A percentile compares a stretch with the other conserved stretches of the same genome.
Conservation (phyloP, 2,329 filamentous ascomycete genomes). For the Phaeosphaeria sp. region DNA sequence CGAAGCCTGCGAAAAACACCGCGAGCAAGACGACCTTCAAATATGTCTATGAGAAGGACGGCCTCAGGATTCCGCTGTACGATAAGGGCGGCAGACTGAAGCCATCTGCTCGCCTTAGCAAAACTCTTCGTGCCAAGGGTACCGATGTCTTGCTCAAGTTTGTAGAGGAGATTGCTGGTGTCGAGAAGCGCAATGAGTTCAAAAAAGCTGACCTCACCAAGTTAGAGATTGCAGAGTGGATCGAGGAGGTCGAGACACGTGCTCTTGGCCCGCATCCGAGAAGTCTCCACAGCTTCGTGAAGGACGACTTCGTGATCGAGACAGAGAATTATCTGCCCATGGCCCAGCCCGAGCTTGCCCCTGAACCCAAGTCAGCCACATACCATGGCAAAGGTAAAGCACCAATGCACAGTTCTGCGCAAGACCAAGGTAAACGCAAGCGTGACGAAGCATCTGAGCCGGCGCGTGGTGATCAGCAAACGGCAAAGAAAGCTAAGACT, state of each 20-base stretch:
- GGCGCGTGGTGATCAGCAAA: conserved; percentile 10
- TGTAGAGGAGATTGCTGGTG: conserved; percentile 19
- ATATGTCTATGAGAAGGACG: conserved; percentile 15
- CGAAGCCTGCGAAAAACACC: neutral
- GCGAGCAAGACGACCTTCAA: neutral
- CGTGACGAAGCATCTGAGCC: conserved; percentile 5
- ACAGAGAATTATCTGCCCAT: neutral
- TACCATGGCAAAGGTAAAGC: neutral
- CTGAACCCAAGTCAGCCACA: neutral
- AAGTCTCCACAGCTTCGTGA: conserved; percentile 4
- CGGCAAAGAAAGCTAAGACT: conserved; percentile 5
- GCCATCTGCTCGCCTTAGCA: conserved; percentile 14
- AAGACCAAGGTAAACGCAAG: conserved; percentile 8
- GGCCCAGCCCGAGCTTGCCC: neutral
- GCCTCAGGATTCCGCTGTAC: conserved; percentile 17
- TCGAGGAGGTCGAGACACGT: conserved; percentile 26
- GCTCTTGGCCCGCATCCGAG: conserved; percentile 21
- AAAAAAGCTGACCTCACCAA: conserved; percentile 7
- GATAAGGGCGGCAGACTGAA: conserved; percentile 13
- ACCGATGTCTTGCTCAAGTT: conserved; percentile 13
- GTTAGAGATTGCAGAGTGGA: conserved; percentile 22
- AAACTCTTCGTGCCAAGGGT: conserved; percentile 8
- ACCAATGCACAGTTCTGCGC: neutral
- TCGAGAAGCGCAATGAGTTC: conserved; percentile 15
- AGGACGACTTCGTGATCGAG: neutral